Base-by-base conservation (phyloP, 495 filamentous ascomycete genomes). In the Aspergillus egyptiacus region DNA sequence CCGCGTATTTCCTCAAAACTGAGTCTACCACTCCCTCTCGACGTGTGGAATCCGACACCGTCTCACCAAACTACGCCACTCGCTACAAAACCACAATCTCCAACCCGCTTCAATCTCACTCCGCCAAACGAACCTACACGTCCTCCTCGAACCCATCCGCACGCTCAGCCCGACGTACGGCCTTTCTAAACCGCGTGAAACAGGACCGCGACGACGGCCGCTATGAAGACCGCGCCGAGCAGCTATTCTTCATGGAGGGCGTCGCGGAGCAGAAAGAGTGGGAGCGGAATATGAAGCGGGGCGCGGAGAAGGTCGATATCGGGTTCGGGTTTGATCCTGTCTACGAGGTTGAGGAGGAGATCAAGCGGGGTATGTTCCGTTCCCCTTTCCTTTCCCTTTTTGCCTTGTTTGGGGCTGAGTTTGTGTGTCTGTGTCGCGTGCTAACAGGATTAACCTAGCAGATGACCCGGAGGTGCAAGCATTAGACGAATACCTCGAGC, bases 111-210 rank as follows among this genome's bases (percentile, higher is more conserved):
- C 6, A n/a, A 13, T 18, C 33, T 10, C 19, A 33, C 28, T 42
- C 47, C n/a, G 8, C 36, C 13, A 38, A 38, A 10, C 28, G 28
- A 15, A 10, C 25, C 10, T 27, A 5, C 5, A 27, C 25, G 25
- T 27, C 25, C 5, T 5, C 25, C 5, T 5, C 25, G 10, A 27
- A 10, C 10, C 54, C 60, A 2, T 54, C 63, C 2, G 60, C 67
- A 41, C 62, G 66, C 50, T 56, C 54, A 4, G 64, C 65, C 30
- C 62, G 66, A 19, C 71, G 59, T 50, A 66, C 57, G 27, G 83
- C 86, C 43, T 98, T 94, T 56, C 66, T 96, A 23, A 80, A 84
- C 56, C 86, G 83, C 42, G 83, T 96, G n/a, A 72, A 81, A 57
- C 78, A 82, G 52, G 76, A 79, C 30, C 72, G 83, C 3, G 86